Conservation (phyloP, 1,284 basidiomycete genomes). For the Ganoderma leucocontextum region DNA sequence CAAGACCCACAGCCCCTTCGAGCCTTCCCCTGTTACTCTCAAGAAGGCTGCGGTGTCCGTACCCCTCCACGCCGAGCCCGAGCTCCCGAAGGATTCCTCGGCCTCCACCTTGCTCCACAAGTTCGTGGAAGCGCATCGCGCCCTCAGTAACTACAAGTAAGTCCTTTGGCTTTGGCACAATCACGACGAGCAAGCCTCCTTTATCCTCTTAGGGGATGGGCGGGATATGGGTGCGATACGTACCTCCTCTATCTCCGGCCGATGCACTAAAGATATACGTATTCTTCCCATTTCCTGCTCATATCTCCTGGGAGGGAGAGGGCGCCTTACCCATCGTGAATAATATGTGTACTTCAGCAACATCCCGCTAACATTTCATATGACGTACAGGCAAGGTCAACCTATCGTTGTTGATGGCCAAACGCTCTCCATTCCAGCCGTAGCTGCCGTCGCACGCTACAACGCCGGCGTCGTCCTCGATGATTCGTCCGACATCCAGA, state of each 20-base stretch:
- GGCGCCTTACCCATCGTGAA: no score
- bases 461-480: constrained; percentile 62
- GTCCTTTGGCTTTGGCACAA: constrained; percentile 5
- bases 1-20: constrained; percentile 28
- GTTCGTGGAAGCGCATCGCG: constrained; percentile 41
- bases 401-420: constrained; percentile 74
- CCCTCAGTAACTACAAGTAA: constrained; percentile 40
- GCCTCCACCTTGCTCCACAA: constrained; percentile 35
- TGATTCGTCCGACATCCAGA: constrained; percentile 53
- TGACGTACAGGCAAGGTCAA: constrained; percentile 58
- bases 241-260: no score
- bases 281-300: no score
- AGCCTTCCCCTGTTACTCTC: constrained; percentile 25
- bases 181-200: no score
- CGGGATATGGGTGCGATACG: no score
- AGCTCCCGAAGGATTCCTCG: constrained; percentile 18
- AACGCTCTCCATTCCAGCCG: constrained; percentile 74
- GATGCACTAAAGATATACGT: no score
- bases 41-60: constrained; percentile 25
- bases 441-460: constrained; percentile 76
- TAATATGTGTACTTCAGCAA: neutral
- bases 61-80: constrained; percentile 9
- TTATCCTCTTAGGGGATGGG: no score
- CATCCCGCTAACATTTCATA: constrained; percentile 3
- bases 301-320: no score